Conservation (phyloP, 2,329 filamentous ascomycete species). For the Sclerotinia trifoliorum region DNA sequence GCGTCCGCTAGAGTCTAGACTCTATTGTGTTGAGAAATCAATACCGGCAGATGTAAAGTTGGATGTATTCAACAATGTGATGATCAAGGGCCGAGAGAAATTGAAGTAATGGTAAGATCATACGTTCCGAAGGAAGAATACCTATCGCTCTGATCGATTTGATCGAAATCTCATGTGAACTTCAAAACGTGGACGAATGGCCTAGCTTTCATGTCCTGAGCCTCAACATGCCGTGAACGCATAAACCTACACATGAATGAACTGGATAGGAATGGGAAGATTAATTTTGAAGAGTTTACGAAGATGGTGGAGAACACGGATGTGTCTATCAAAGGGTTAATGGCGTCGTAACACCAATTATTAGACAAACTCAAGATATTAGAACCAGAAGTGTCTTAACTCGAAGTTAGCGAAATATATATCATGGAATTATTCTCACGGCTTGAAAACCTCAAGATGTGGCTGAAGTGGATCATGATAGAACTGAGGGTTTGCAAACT, state of each 20-base stretch:
- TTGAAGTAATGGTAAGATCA: neutral
- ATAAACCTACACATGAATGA: neutral
- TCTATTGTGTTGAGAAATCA: neutral
- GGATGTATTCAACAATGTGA: neutral
- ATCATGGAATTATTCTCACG: neutral
- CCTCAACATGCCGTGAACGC: neutral
- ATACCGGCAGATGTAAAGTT: neutral
- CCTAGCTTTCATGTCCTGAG: neutral
- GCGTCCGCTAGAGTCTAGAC: neutral
- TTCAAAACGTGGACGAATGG: neutral
- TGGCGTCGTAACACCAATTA: neutral
- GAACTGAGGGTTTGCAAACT: neutral
- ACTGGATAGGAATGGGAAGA: conserved; percentile 89
- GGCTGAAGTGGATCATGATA: neutral
- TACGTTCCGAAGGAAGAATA: neutral
- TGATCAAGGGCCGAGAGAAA: neutral
- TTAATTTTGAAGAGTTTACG: conserved; percentile 98
- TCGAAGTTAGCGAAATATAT: neutral
- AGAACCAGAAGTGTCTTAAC: neutral
- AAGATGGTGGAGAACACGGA: conserved; percentile 98
- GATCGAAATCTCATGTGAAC: neutral
- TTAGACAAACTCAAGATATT: neutral
- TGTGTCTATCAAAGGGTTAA: conserved; percentile 53
- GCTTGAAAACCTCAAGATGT: neutral
- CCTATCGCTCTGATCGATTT: neutral